Percentiles rank a stretch among this genome's conserved stretches.
These are phyloP conservation scores for Penicillium sp. DNA, from an alignment of 2,329 filamentous ascomycete genomes.

Conservation along the genomic window DNA sequence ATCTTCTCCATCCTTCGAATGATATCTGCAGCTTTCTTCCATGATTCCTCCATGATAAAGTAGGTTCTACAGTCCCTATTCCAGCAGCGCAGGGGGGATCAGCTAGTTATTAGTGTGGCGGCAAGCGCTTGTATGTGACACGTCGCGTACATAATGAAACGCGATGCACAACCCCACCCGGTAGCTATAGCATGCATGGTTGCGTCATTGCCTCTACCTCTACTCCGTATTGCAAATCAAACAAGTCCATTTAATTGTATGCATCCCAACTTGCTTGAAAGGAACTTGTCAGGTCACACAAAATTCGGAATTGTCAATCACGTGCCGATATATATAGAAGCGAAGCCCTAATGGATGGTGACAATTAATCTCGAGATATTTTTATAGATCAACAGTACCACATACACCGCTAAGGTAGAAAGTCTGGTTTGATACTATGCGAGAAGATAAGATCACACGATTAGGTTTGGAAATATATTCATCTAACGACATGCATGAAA, in stretches of 20 bases:
- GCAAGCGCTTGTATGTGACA: slow-evolving; percentile 1
- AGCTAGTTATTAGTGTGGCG: background rate
- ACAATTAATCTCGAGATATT: background rate
- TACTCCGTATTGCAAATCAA: background rate
- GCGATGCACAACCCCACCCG: background rate
- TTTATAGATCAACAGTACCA: background rate
- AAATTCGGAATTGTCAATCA: background rate
- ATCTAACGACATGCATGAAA: background rate
- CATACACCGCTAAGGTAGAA: too few relatives aligned
- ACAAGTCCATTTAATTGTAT: background rate
- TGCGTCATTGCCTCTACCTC: background rate
- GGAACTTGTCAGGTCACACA: background rate
- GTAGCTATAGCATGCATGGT: background rate
- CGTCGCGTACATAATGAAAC: background rate
- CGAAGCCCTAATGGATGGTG: slow-evolving; percentile 7
- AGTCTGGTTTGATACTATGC: fast-evolving
- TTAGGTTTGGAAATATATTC: too few relatives aligned
- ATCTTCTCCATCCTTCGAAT: background rate
- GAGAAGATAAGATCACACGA: too few relatives aligned
- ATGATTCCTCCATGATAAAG: background rate
- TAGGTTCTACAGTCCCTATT: background rate
- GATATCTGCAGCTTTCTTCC: background rate
- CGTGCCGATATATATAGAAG: background rate
- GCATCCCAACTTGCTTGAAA: background rate
- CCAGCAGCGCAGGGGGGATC: background rate